A percentile compares a stretch with the other conserved stretches of the same genome.
phyloP scores from a whole-genome alignment of 768 basidiomycete genomes.

The Cystoderma amianthinum region DNA sequence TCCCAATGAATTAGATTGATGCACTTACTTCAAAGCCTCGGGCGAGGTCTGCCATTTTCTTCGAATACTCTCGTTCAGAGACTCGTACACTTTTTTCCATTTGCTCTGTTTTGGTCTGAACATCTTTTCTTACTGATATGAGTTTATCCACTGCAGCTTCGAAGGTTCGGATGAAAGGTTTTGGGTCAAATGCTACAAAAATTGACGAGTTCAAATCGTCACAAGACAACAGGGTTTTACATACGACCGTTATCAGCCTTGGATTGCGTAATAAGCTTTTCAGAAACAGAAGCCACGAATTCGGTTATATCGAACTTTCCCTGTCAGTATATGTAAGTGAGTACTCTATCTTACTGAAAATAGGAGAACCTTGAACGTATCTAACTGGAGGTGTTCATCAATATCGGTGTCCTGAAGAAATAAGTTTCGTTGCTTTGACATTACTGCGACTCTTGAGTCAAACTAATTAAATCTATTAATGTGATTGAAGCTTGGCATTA shows the following conservation, averaged over 20 bases:
- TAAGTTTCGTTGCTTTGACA: not conserved
- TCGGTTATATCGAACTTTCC: slow-evolving; percentile 91
- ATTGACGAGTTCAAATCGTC: too few relatives aligned
- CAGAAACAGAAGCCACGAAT: slow-evolving; percentile 79
- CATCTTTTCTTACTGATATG: slow-evolving; percentile 81
- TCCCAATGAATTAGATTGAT: not conserved
- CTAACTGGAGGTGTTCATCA: slow-evolving; percentile 44
- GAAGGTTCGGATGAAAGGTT: slow-evolving; percentile 88
- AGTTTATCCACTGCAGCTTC: slow-evolving; percentile 87
- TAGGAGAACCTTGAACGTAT: slow-evolving; percentile 44
- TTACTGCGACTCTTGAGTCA: slow-evolving; percentile 1
- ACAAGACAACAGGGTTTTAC: too few relatives aligned
- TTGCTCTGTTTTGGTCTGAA: slow-evolving; percentile 84
- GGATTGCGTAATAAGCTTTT: slow-evolving; percentile 82
- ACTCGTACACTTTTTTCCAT: slow-evolving; percentile 88
- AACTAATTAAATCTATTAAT: not conserved
- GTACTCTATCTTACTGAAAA: not conserved
- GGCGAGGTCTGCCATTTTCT: slow-evolving; percentile 89
- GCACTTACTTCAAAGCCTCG: slow-evolving; percentile 83
- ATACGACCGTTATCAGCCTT: slow-evolving; percentile 77
- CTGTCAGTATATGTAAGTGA: slow-evolving; percentile 16
- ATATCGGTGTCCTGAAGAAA: slow-evolving; percentile 17
- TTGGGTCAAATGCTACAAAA: slow-evolving; percentile 94
- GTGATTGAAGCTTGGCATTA: slow-evolving; percentile 8
- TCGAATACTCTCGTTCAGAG: slow-evolving; percentile 90